Conservation (phyloP, 306 rosid species). For the Vigna hirtella region DNA sequence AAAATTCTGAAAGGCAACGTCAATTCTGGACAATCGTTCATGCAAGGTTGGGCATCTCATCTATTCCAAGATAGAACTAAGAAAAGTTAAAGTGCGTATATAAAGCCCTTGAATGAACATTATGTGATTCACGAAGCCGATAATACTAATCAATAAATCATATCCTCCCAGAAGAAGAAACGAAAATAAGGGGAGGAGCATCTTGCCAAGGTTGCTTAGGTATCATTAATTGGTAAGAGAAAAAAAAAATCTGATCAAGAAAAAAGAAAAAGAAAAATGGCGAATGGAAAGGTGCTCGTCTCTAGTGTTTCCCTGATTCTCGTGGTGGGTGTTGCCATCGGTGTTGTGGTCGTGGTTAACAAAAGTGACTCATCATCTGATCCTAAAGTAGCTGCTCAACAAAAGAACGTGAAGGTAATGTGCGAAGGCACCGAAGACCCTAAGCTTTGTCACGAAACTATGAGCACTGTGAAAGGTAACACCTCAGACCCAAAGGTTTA, state of each 20-base stretch:
- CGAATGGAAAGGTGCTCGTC: slow-evolving; percentile 49
- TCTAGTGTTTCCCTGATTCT: slow-evolving; percentile 68
- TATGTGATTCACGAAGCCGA: neutral
- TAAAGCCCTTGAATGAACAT: slow-evolving; percentile 22
- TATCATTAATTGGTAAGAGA: neutral
- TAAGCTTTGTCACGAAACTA: slow-evolving; percentile 57
- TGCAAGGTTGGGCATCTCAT: slow-evolving; percentile 7
- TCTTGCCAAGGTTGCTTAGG: neutral
- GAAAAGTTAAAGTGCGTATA: slow-evolving; percentile 27
- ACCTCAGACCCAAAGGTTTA: slow-evolving; percentile 56
- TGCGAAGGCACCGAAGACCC: slow-evolving; percentile 59
- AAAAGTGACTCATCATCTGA: neutral
- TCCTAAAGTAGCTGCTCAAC: slow-evolving; percentile 37
- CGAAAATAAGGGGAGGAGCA: slow-evolving; percentile 39
- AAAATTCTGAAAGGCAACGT: slow-evolving; percentile 24
- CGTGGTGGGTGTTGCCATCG: slow-evolving; percentile 71
- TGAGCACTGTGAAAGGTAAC: slow-evolving; percentile 21
- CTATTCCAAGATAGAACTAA: slow-evolving; percentile 31
- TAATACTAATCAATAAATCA: neutral
- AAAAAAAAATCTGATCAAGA: neutral
- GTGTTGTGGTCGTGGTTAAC: slow-evolving; percentile 51
- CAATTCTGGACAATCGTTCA: slow-evolving; percentile 35
- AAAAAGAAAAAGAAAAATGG: neutral
- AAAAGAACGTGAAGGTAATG: slow-evolving; percentile 51
- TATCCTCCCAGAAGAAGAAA: slow-evolving; percentile 39